Evolutionary conservation across 805 yeast species (phyloP), one percentile per base, ranked within the genome.

Genomic region (Kodamaea sagamina): DNA sequence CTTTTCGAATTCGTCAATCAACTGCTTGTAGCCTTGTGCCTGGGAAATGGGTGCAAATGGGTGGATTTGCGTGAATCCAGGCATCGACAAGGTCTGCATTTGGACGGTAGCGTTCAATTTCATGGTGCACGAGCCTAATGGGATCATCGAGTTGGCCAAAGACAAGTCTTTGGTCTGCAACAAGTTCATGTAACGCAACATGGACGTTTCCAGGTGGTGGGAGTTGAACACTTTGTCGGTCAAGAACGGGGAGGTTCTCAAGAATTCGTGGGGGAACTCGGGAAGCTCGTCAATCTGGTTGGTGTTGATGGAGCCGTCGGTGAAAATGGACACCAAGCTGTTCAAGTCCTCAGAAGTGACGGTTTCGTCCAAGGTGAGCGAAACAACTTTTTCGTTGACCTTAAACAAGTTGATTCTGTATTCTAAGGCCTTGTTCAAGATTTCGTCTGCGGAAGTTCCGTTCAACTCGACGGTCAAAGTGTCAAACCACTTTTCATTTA

Each of bases 111-210:
- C 85, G 61, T 93, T 93, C 58, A 93, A 77, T 65, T 93, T 93
- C 99, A 93, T 93, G 13, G 99, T 93, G 73, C 99, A 93, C 6
- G 97, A 88, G 18, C 99, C 99, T 49, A 93, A 76, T 16, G 99
- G 95, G 49, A 93, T 93, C 99, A 93, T 93, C 4, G 97, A 86
- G 59, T 89, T 86, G 8, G 98, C 97, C 46, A 93, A 74, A 0
- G 98, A 92, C 47, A 93, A 72, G 69, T 93, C 99, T 67, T 86
- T 89, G 47, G 66, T 61, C 68, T 93, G 98, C 42, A 93, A 72
- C 47, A 78, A 76, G 59, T 89, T 93, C 55, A 93, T 69, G 68
- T 93, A 93, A 62, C 99, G 81, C 53, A 93, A 75, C 86, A 93
- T 85, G 40, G 96, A 83, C 22, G 99, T 93, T 69, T 93, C 99